Base-by-base conservation (phyloP, 306 rosid species). In the Pterocarpus santalinus region DNA sequence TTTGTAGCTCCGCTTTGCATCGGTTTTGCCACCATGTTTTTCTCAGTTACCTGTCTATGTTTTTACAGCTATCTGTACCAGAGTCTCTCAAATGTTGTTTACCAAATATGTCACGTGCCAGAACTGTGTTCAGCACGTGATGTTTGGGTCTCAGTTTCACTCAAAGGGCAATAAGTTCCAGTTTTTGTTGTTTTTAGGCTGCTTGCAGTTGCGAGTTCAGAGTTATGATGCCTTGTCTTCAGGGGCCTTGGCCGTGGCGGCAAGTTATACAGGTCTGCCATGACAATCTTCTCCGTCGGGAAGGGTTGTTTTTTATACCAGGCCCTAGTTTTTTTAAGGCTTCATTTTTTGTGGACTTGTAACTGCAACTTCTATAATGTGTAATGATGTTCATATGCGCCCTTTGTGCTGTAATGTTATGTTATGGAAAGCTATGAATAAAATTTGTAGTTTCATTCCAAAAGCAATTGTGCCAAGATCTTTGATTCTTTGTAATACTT, bases 181-280 rank as follows among this genome's bases (percentile, higher is more conserved):
- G 39, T 44, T 65, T 75, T 28, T 57, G 78, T 70, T 81, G 79
- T 47, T 46, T 57, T 53, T 75, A 61, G 71, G 75, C n/a, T 17
- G 51, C 91, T 85, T 88, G 91, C 85, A 77, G 84, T 77, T 81
- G 72, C 56, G 74, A 57, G 97, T 87, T 89, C 36, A 57, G 76
- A 65, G 74, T 77, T 84, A 62, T 86, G 97, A 82, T 75, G 97
- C 90, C 93, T 88, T 85, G 85, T 77, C 49, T 76, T 55, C 13
- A n/a, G 78, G 92, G 92, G 88, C 85, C 83, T 94, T 85, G 99
- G 99, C 91, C 58, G 3, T 88, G 99, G 97, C 93, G 87, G 96
- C 92, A 7, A 72, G 85, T 89, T 81, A 71, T 86, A 80, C 85
- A 79, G 36, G 85, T 86, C 92, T 92, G 97, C 93, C 97, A 86